These are phyloP conservation scores for Euphorbia pulcherrima DNA, from an alignment of 345 rosid genomes.

Conservation along the genomic window DNA sequence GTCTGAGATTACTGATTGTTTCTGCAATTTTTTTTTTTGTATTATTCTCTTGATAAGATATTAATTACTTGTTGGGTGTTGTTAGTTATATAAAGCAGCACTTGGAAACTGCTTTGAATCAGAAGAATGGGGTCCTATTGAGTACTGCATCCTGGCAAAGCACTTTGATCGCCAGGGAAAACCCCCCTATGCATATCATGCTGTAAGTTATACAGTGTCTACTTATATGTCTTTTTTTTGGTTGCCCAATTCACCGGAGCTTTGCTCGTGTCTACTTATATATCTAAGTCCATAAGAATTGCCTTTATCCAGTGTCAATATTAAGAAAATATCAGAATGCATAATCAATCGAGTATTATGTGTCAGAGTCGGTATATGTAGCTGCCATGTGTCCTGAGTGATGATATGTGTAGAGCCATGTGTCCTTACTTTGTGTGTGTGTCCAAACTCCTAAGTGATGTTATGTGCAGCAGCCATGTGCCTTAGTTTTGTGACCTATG, in stretches of 20 bases:
- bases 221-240: not conserved
- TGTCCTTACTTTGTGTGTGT: too few species aligned
- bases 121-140: conserved; percentile 87
- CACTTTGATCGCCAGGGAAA: conserved; percentile 95
- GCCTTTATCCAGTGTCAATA: not conserved
- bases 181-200: conserved; percentile 83
- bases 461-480: too few species aligned
- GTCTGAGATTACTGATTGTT: conserved; percentile 23
- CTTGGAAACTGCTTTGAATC: conserved; percentile 79
- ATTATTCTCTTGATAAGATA: conserved; percentile 1
- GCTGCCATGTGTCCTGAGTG: too few species aligned
- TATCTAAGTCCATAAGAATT: not conserved
- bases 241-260: too few species aligned
- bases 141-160: conserved; percentile 73
- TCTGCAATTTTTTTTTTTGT: not conserved
- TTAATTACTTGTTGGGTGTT: conserved; percentile 8
- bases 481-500: too few species aligned
- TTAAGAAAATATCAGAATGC: too few species aligned
- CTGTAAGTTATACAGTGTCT: conserved; percentile 43
- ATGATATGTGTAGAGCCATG: too few species aligned
- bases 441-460: too few species aligned
- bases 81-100: conserved; percentile 78
- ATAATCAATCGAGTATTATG: too few species aligned
- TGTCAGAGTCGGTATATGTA: too few species aligned
- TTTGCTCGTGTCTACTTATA: not conserved